Evolutionary conservation across 2,329 filamentous ascomycete species (phyloP).

Genomic region (Juglanconis oblonga): DNA sequence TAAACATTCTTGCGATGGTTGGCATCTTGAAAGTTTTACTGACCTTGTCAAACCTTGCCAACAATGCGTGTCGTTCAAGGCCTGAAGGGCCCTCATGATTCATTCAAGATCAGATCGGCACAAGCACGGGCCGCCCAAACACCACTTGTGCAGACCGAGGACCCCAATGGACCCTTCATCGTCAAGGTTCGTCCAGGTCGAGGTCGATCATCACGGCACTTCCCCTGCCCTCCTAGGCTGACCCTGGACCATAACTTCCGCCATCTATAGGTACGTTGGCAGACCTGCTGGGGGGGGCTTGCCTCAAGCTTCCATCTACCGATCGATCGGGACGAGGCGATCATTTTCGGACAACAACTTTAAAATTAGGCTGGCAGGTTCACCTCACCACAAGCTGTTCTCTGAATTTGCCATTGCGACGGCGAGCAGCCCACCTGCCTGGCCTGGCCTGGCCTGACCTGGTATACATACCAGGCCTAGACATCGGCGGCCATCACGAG

Average conservation of each 20-base stretch:
- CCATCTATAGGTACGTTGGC: neutral
- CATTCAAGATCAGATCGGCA: neutral
- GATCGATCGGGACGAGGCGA: neutral
- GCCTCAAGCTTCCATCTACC: neutral
- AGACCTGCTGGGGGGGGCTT: neutral
- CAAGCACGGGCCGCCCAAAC: neutral
- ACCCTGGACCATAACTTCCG: neutral
- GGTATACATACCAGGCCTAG: no score
- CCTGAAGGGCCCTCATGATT: neutral
- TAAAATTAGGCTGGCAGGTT: neutral
- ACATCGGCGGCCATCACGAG: no score
- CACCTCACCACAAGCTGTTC: neutral
- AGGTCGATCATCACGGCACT: neutral
- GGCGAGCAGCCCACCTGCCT: neutral
- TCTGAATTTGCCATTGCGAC: neutral
- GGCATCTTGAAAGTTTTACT: neutral
- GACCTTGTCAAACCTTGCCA: neutral
- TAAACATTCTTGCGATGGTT: no score
- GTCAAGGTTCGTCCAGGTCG: neutral
- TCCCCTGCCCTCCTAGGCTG: neutral
- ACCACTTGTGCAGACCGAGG: neutral
- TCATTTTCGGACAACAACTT: neutral
- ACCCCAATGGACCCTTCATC: constrained; percentile 1
- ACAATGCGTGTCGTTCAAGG: no score
- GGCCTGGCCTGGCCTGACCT: neutral